These are phyloP conservation scores for Alternaria arbusti DNA, from an alignment of 2,329 filamentous ascomycete genomes.

Conservation along the genomic window DNA sequence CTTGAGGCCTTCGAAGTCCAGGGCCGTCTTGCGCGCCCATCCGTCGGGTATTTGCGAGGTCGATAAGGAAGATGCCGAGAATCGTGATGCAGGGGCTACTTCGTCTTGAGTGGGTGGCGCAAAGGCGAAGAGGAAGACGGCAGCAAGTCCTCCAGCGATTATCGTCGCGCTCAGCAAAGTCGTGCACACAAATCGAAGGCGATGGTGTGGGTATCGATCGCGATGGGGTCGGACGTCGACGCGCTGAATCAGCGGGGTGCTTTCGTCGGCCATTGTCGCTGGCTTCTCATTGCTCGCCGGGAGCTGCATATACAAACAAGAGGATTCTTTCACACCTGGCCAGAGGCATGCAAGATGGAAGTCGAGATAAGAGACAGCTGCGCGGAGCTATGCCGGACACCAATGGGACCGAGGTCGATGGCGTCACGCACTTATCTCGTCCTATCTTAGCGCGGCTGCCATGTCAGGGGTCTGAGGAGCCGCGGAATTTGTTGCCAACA, in stretches of 20 bases:
- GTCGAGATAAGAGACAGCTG: not conserved
- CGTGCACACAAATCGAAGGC: constrained; percentile 70
- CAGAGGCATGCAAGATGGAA: constrained; percentile 4
- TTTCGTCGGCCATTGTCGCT: constrained; percentile 59
- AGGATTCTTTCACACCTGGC: not conserved
- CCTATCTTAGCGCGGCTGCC: constrained; percentile 11
- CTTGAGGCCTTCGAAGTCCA: constrained; percentile 63
- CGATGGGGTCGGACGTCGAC: constrained; percentile 62
- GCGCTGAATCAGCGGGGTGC: constrained; percentile 71
- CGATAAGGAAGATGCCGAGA: constrained; percentile 20
- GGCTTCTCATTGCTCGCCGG: constrained; percentile 34
- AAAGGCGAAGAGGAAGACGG: constrained; percentile 49
- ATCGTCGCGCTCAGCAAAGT: constrained; percentile 55
- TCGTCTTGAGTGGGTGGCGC: constrained; percentile 43
- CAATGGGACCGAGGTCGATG: not conserved
- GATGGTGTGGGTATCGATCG: constrained; percentile 61
- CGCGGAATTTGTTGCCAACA: not conserved
- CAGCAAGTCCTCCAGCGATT: constrained; percentile 46
- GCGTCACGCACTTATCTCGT: constrained; percentile 21
- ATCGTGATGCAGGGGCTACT: constrained; percentile 5
- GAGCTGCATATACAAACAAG: constrained; percentile 18
- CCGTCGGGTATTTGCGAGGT: constrained; percentile 37
- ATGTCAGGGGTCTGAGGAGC: constrained; percentile 7
- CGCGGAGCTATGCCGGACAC: constrained; percentile 6
- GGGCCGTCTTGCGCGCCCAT: constrained; percentile 54